Evolutionary conservation across 2,329 filamentous ascomycete species (phyloP).

Genomic region (Colletotrichum phormii): DNA sequence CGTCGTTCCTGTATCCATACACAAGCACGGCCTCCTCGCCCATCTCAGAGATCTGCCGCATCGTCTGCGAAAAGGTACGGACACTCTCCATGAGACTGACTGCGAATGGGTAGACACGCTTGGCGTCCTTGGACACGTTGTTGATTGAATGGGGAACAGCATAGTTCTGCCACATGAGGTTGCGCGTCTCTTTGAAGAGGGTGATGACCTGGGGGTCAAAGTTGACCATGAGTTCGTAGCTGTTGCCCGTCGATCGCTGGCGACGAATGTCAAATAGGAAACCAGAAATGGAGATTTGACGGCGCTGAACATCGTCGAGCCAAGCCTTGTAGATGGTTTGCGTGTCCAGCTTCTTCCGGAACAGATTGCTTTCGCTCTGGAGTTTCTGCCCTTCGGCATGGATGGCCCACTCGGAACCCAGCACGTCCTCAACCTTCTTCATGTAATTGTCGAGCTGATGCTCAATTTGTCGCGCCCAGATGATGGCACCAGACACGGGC

Average conservation of each 20-base stretch:
- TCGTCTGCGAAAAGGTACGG: conserved; percentile 90
- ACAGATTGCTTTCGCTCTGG: conserved; percentile 89
- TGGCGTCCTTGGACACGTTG: conserved; percentile 98
- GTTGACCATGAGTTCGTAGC: conserved; percentile 90
- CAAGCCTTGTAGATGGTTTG: conserved; percentile 95
- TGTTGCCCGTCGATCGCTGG: conserved; percentile 90
- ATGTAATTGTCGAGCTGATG: conserved; percentile 96
- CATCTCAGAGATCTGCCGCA: conserved; percentile 86
- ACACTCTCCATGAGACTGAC: conserved; percentile 99
- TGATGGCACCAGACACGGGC: conserved; percentile 95
- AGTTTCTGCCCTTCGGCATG: conserved; percentile 96
- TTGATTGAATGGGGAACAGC: conserved; percentile 94
- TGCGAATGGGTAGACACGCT: conserved; percentile 96
- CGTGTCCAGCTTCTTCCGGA: conserved; percentile 96
- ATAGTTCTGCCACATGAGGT: conserved; percentile 94
- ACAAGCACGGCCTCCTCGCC: conserved; percentile 87
- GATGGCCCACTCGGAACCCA: conserved; percentile 93
- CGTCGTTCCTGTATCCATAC: conserved; percentile 91
- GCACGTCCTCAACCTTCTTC: conserved; percentile 98
- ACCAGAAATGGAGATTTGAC: conserved; percentile 91
- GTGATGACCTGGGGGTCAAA: conserved; percentile 98
- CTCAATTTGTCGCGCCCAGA: conserved; percentile 98
- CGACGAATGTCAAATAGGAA: conserved; percentile 90
- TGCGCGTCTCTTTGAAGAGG: conserved; percentile 97
- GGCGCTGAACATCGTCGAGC: conserved; percentile 88